These are phyloP conservation scores for Paramicrosporidium saccamoebae DNA, from an alignment of 371 early-diverging fungal genomes.

Conservation along the genomic window DNA sequence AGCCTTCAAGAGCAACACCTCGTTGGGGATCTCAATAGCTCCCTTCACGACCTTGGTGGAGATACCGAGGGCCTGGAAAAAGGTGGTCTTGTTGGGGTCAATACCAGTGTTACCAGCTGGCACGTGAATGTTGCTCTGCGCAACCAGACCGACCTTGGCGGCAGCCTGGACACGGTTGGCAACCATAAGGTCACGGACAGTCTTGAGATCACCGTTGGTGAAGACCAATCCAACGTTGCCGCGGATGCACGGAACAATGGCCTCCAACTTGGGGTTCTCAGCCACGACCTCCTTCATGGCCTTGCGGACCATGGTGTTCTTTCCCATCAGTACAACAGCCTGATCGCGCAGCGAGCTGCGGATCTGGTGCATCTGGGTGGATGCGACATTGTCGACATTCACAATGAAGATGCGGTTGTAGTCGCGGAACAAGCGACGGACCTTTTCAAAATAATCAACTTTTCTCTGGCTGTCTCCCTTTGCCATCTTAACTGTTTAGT, in stretches of 20 bases:
- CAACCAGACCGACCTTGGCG: constrained; percentile 91
- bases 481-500: constrained; percentile 30
- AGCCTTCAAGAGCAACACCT: constrained; percentile 60
- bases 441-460: constrained; percentile 20
- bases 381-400: constrained; percentile 96
- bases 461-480: constrained; percentile 56
- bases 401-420: constrained; percentile 83
- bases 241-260: constrained; percentile 40
- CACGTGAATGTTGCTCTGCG: constrained; percentile 80
- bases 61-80: constrained; percentile 99
- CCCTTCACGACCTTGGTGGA: constrained; percentile 99
- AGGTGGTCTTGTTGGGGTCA: constrained; percentile 98
- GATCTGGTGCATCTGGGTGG: constrained; percentile 98
- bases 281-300: constrained; percentile 42
- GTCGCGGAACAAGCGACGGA: constrained; percentile 27
- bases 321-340: constrained; percentile 92
- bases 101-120: constrained; percentile 97
- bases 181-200: constrained; percentile 60
- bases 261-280: constrained; percentile 60
- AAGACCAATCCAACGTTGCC: constrained; percentile 99
- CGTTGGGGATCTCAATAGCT: constrained; percentile 97
- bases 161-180: constrained; percentile 88
- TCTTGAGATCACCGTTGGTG: constrained; percentile 87
- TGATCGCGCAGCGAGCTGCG: constrained; percentile 70
- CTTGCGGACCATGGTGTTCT: constrained; percentile 99